Evolutionary conservation across 2,329 filamentous ascomycete species (phyloP), one percentile per base, ranked within the genome.

Genomic region (Talaromyces pinophilus): DNA sequence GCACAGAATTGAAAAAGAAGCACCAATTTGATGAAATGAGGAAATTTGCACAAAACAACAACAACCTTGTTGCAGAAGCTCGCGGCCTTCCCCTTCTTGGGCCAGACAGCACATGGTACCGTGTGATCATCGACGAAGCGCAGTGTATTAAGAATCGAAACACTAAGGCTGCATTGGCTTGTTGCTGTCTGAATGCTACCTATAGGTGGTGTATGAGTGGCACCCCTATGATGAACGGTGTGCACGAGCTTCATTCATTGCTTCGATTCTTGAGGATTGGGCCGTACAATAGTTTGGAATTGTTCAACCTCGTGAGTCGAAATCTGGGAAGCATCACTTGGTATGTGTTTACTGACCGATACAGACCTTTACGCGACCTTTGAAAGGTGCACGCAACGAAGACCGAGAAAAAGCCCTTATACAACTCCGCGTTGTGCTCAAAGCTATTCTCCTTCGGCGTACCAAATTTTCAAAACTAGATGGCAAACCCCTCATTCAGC

Each of bases 171-270:
- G 85, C 90, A 1, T 82, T 83, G 69, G 90, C 87, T 4, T 86
- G 86, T 35, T 86, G 82, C 70, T 75, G 79, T 11, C 77, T 95
- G 17, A 79, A 85, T 67, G 82, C 90, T 15, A 82, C 80, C 42
- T 86, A 90, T 73, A 84, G 91, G 59, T 88, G 91, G 81, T 92
- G 90, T 73, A 85, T 94, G 76, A 92, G 89, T 40, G 92, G 92
- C 30, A 95, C 92, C 0, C 92, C 92, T 0, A 93, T 94, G 90
- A 95, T 95, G 90, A 97, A 97, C 71, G 87, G 85, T 13, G 87
- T 94, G 2, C 82, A 86, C 28, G 93, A 97, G 72, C 82, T 96
- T 2, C 93, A 87, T 72, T 91, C 92, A 0, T 80, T 96, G 22
- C 82, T 97, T 54, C 85, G 86, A 2, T 97, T 96, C 72, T 82